Evolutionary conservation across 2,329 filamentous ascomycete species (phyloP), one percentile per base, ranked within the genome.

Genomic region (Calycina herbarum): DNA sequence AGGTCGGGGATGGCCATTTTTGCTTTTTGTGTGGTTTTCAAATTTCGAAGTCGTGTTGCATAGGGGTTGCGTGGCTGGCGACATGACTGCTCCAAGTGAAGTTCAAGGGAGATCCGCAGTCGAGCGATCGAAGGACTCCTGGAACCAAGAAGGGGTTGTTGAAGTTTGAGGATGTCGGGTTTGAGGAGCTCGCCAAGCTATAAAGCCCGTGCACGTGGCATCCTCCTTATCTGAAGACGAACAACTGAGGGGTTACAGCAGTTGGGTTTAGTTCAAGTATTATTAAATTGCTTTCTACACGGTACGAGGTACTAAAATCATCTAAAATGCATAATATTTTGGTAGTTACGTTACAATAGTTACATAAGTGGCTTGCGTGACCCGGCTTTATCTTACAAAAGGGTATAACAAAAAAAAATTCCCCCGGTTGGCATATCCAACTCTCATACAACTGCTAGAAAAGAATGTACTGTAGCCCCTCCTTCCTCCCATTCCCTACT

Each of bases 291-390:
- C 24, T 27, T 54, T 54, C 20, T 13, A 40, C 48, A 57, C 29
- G n/a, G 29, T 35, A 33, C 5, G 5, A n/a, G 31, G 7, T 6
- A n/a, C 56, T 13, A 17, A 57, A 2, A 31, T 35, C 27, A n/a
- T 8, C 27, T 57, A 33, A 31, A 57, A 35, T 35, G 56, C 54
- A 57, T 57, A 57, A 35, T 35, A 51, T 20, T 58, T 60, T 62
- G 31, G 31, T 33, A 33, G 40, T 62, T 58, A 40, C 40, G 51
- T 65, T 65, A 62, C 59, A 62, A 62, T 27, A 42, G 29, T 29
- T 57, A 57, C 58, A 60, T 60, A 40, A 51, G 38, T 59, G 48
- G 63, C 58, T 64, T 20, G 20, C 17, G 24, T 56, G 13, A 24
- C 4, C 24, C 35, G 24, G n/a, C 40, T n/a, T 20, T 29, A 10